Conservation (phyloP, 2,329 filamentous ascomycete genomes). For the Capronia epimyces region DNA sequence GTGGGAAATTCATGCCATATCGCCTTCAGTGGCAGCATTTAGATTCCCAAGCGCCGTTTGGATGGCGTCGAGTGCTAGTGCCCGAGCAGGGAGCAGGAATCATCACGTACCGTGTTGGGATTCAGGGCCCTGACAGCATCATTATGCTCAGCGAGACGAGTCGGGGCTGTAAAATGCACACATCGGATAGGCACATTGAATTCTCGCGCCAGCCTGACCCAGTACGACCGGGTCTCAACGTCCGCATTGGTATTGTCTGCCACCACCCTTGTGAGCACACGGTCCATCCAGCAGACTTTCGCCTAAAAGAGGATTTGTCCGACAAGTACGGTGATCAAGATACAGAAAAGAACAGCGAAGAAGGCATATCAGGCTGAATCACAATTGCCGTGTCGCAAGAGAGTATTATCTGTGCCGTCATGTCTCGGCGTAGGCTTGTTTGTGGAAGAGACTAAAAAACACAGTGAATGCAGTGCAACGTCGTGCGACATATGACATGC, state of each 20-base stretch:
- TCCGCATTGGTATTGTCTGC: constrained; percentile 95
- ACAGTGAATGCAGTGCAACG: background rate
- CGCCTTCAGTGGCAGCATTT: constrained; percentile 19
- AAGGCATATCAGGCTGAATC: background rate
- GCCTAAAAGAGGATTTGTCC: background rate
- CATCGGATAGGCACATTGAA: constrained; percentile 72
- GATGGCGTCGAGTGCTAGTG: background rate
- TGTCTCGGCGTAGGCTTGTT: background rate
- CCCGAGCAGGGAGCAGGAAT: background rate
- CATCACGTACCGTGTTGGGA: constrained; percentile 28
- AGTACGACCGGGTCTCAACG: constrained; percentile 66
- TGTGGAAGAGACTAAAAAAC: background rate
- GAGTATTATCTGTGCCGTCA: background rate
- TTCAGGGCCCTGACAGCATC: constrained; percentile 71
- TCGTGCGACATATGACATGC: constrained; percentile 12
- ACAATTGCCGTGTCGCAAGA: background rate
- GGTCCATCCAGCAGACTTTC: background rate
- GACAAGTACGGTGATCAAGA: background rate
- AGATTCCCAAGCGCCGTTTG: background rate
- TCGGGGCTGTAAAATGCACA: constrained; percentile 71
- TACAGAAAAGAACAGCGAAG: background rate
- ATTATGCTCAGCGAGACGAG: constrained; percentile 74
- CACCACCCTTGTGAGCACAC: constrained; percentile 8
- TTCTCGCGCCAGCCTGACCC: constrained; percentile 69
- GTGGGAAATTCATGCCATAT: too few relatives aligned